These are phyloP conservation scores for Stachybotrys chlorohalonatus DNA, from an alignment of 2,329 filamentous ascomycete species.

Conservation along the genomic window DNA sequence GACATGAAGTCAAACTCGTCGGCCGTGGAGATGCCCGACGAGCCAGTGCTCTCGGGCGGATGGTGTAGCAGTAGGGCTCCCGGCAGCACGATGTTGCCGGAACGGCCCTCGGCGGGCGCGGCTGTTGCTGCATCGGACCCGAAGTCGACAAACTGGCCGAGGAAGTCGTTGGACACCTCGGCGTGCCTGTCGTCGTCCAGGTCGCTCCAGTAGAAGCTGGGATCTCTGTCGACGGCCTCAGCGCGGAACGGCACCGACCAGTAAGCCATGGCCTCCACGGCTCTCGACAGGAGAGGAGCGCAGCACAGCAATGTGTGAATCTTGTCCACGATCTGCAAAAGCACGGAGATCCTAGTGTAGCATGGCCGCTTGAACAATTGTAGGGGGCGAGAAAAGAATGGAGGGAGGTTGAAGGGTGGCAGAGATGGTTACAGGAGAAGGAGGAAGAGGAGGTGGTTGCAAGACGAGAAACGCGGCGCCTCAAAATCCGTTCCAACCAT, in stretches of 20 bases:
- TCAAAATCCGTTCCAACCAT: neutral
- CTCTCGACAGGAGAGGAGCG: neutral
- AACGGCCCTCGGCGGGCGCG: constrained; percentile 9
- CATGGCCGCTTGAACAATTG: neutral
- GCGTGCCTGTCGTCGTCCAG: constrained; percentile 18
- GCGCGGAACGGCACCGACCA: constrained; percentile 25
- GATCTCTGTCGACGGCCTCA: constrained; percentile 23
- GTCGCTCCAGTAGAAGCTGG: constrained; percentile 25
- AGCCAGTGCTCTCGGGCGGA: constrained; percentile 20
- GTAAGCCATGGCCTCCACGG: constrained; percentile 19
- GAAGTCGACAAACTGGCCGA: constrained; percentile 28
- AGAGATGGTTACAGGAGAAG: neutral
- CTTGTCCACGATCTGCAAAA: neutral
- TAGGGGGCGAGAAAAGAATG: neutral
- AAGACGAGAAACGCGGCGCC: too few species aligned
- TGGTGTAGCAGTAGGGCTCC: constrained; percentile 19
- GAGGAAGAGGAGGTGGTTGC: neutral
- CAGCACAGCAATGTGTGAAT: neutral
- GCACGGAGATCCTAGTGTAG: neutral
- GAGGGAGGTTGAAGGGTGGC: too few species aligned
- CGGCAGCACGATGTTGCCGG: constrained; percentile 7
- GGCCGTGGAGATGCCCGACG: constrained; percentile 23
- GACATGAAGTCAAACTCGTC: constrained; percentile 28
- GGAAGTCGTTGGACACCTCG: constrained; percentile 17
- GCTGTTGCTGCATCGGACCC: constrained; percentile 15